Evolutionary conservation across 768 basidiomycete genomes (phyloP), one percentile per base, ranked within the genome.

Genomic region (Russula virescens): DNA sequence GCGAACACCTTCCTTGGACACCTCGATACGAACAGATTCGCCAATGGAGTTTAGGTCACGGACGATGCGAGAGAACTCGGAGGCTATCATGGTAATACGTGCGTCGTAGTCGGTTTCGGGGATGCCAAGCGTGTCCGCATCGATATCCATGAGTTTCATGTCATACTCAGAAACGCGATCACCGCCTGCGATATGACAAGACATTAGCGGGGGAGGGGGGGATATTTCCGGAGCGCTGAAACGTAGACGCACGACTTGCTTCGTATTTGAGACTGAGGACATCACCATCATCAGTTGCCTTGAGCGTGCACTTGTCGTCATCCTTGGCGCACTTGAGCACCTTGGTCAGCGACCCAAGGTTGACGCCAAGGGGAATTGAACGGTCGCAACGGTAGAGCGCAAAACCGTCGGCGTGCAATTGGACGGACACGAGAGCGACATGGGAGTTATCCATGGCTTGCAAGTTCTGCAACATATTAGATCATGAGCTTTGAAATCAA

Each of bases 391-490:
- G 88, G 75, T 88, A 99, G 56, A 81, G 78, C 69, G 84, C 81
- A 81, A 99, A 98, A 35, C 91, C 92, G 0, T 82, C 77, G 1
- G 85, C 83, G 45, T 87, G 77, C 34, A 99, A 82, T 64, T 88
- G 83, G 51, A 97, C 93, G 9, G 92, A 79, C 45, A 99, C 96
- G 68, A 98, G 89, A 1, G 96, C 97, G 70, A 99, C 96, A 75
- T 98, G 96, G 2, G 96, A 97, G 81, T 98, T 98, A 79, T 98
- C 97, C 96, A 98, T 99, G 4, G 96, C 97, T 79, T 98, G 96
- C 5, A 99, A 83, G 58, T 84, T 84, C 86, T 87, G 64, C 5
- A 10, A 10, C 35, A 28, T 25, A 18, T 49, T 18, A n/a, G 25
- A 11, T 26, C 43, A 23, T 21, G 31, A 18, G 42, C 16, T 26